Evolutionary conservation across 2,329 filamentous ascomycete species (phyloP), one percentile per base, ranked within the genome.

Genomic region (Fusarium verticillioides): DNA sequence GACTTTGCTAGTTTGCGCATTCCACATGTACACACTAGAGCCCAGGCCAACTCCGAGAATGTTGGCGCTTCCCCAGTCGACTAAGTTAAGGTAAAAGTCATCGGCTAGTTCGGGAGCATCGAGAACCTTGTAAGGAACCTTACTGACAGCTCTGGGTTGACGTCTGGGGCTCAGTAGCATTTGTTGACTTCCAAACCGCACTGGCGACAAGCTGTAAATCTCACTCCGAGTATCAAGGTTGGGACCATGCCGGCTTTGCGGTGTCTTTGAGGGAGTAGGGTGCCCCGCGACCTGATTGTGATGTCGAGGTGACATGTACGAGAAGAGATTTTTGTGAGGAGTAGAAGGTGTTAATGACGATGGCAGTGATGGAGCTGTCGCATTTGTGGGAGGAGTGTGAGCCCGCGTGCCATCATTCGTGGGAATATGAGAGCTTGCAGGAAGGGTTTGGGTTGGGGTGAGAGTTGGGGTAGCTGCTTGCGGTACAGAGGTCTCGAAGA

Each of bases 21-120:
- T 97, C 96, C 96, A 99, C 91, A 98, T 96, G 80, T 98, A 99
- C 10, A 99, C 96, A 75, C 94, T 97, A 23, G 93, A 94, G 23
- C 95, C 95, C 32, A 99, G 85, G 1, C 96, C 96, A 47, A 99
- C 96, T 11, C 96, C 96, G 16, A 99, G 87, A 13, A 97, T 93
- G 81, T 98, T 97, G 75, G 93, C 95, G 77, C 94, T 97, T 47
- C 96, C 96, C 96, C 96, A 99, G 79, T 99, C 96, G 7, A 99
- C 96, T 32, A 99, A 85, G 78, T 99, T 99, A 40, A 99, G 87
- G 78, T 99, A 99, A 82, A 98, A 99, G 80, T 99, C 96, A 79
- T 99, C 96, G 34, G 96, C 95, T 50, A 99, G 85, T 80, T 98
- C 96, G 4, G 96, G 96, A 2, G 96, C 96, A 84, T 99, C 96